A percentile compares a stretch with the other conserved stretches of the same genome.
phyloP scores from a whole-genome alignment of 768 basidiomycete species.

The Guyanaporus albipodus region DNA sequence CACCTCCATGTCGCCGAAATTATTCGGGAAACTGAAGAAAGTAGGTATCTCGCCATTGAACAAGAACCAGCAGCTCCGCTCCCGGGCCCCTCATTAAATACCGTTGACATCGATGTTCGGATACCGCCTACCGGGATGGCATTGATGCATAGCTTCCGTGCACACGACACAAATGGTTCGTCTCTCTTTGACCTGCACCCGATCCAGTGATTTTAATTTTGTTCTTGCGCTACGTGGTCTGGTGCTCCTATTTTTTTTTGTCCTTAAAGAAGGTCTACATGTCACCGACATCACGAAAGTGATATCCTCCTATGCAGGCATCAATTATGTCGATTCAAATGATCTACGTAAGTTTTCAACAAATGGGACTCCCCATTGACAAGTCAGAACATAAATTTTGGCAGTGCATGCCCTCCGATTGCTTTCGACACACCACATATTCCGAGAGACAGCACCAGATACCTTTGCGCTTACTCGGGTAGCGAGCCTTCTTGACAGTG shows the following conservation, averaged over 20 bases:
- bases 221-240: background rate
- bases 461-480: slow-evolving; percentile 71
- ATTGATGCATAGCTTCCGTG: background rate
- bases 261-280: slow-evolving; percentile 18
- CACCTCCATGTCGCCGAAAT: slow-evolving; percentile 69
- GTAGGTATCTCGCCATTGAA: slow-evolving; percentile 39
- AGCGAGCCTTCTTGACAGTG: slow-evolving; percentile 64
- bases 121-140: background rate
- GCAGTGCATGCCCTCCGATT: slow-evolving; percentile 70
- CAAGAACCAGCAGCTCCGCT: background rate
- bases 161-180: slow-evolving; percentile 5
- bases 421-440: slow-evolving; percentile 74
- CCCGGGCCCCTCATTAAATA: background rate
- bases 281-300: slow-evolving; percentile 19
- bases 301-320: slow-evolving; percentile 18
- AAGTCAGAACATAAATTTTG: background rate
- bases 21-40: slow-evolving; percentile 57
- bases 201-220: background rate
- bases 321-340: slow-evolving; percentile 15
- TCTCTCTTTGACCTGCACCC: background rate
- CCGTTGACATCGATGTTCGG: background rate
- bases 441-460: slow-evolving; percentile 64
- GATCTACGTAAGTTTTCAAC: slow-evolving; percentile 14
- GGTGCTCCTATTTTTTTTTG: background rate
- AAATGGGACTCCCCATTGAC: background rate